Evolutionary conservation across 441 rosid species (phyloP).

Genomic region (Kokia cookei): DNA sequence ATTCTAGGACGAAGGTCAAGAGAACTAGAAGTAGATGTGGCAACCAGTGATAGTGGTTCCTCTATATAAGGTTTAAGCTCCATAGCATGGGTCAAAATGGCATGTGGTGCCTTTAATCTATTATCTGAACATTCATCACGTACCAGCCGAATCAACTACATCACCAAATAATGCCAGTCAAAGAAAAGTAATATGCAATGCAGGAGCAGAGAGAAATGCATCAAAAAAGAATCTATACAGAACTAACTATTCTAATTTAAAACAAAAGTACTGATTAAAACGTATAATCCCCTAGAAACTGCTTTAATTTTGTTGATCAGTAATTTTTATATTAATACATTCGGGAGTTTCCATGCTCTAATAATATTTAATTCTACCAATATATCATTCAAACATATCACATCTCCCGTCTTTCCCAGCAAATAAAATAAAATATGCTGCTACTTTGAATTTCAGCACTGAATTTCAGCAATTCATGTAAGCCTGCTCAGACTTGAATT

Average conservation of each 20-base stretch:
- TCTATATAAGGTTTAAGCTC: constrained; percentile 94
- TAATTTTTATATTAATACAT: neutral
- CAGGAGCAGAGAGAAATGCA: constrained; percentile 7
- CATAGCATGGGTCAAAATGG: constrained; percentile 67
- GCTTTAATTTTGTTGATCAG: neutral
- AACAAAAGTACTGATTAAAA: neutral
- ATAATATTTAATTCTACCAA: neutral
- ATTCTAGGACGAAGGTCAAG: constrained; percentile 91
- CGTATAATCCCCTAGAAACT: neutral
- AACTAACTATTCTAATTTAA: neutral
- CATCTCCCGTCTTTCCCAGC: neutral
- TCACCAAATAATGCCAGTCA: constrained; percentile 23
- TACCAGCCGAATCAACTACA: constrained; percentile 80
- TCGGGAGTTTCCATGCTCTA: neutral
- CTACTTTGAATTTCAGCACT: neutral
- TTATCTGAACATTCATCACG: constrained; percentile 44
- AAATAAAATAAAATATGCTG: neutral
- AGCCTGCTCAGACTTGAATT: neutral
- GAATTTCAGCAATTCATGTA: neutral
- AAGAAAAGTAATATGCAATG: constrained; percentile 4
- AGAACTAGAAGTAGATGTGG: constrained; percentile 44
- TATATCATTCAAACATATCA: neutral
- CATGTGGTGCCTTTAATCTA: constrained; percentile 44
- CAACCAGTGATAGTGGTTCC: constrained; percentile 62
- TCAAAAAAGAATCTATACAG: neutral